Base-by-base conservation (phyloP, 2,329 filamentous ascomycete species). In the Purpureocillium takamizusanense region DNA sequence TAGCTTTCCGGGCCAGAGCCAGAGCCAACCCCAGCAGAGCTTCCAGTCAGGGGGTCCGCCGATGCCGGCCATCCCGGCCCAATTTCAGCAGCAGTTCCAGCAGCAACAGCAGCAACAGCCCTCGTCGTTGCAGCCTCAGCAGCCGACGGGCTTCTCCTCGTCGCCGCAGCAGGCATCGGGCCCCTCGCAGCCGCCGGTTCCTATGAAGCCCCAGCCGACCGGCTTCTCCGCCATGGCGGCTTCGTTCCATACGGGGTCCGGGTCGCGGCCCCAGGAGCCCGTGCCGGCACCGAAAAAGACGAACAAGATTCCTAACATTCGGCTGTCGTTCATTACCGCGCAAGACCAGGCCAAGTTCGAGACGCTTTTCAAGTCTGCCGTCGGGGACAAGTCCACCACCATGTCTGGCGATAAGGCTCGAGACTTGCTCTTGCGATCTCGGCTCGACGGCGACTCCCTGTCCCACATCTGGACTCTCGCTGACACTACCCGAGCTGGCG, bases 281-380 rank as follows among this genome's bases (percentile, higher is more conserved):
- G 57, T 67, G 42, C 58, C 67, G 7, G 61, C 67, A 41, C 79
- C 76, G 51, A 60, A 67, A 40, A 79, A 77, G 52, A 60, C 69
- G 11, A 81, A 76, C 50, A 92, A 84, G 66, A 95, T 98, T 40
- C 92, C 92, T 21, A 97, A 85, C 57, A 94, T 97, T 48, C 77
- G 92, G 36, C 67, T 98, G 44, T 95, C 89, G 3, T 98, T 98
- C 60, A 95, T 98, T 55, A 95, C 90, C 3, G 89, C 86, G 18
- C 79, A 83, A 53, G 92, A 98, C 57, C 92, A 98, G 63, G 77
- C 86, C 54, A 95, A 95, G 65, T 98, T 98, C 52, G 92, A 98
- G 68, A 92, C 92, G 41, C 67, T 98, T 31, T 98, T 98, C 71
- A 95, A 92, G 66, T 94, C 89, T 39, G 90, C 92, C 12, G 87